Base-by-base conservation (phyloP, 176 grass and related monocot species). In the Eragrostis nindensis region DNA sequence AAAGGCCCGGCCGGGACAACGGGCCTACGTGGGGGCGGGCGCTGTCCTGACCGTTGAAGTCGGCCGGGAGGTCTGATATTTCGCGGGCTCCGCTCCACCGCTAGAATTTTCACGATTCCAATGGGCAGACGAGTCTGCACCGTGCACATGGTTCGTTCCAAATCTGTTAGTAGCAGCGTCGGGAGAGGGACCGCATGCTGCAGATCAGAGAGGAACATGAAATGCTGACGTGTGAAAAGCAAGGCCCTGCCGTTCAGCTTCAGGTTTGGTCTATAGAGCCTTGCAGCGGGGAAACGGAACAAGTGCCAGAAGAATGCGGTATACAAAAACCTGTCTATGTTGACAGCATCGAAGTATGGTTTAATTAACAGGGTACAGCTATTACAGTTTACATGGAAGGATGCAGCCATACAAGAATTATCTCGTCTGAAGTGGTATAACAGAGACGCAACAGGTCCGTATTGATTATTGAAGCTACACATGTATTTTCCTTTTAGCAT, bases 121-220 rank as follows among this genome's bases (percentile, higher is more conserved):
- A 50, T 16, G 17, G 55, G 21, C 62, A 41, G 67, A 80, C 71
- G 41, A 86, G 27, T 13, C 61, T 80, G 77, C 7, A 59, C 77
- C 62, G 68, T 45, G 44, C 36, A 66, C 75, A 30, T n/a, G 68
- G 57, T 45, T 68, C 74, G 29, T 32, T 65, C 75, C 68, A 65
- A 65, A 55, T 38, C 45, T 46, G 66, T 10, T 21, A 1, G 2
- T 36, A 52, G 45, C 27, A 36, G 6, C 36, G 57, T 40, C 53
- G 24, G 7, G 62, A 75, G 3, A 80, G 49, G 27, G n/a, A 42
- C 60, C 46, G 6, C 25, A 5, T 49, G 22, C 22, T 13, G 30
- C 50, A 24, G n/a, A 10, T 8, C 19, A 9, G 2, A 30, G 17
- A 17, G 24, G 5, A 38, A 60, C 56, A 38, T 4, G 11, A 74